These are phyloP conservation scores for Pichia kudriavzevii DNA, from an alignment of 1,139 yeast species.

Conservation along the genomic window DNA sequence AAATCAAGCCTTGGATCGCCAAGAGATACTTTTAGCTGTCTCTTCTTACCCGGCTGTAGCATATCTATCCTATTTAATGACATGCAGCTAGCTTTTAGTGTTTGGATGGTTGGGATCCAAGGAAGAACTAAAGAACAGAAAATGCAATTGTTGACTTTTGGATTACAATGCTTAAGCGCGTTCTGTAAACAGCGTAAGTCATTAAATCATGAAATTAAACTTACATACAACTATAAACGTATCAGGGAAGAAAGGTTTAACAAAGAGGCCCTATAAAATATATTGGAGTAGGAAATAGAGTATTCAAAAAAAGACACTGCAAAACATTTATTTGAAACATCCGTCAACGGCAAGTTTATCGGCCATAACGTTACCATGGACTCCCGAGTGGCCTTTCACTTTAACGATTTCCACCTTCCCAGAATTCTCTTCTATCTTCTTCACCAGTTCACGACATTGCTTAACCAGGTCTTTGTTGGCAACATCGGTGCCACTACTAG, in stretches of 20 bases:
- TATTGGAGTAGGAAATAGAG: too few species aligned
- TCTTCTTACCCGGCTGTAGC: constrained; percentile 1
- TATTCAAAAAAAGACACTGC: too few species aligned
- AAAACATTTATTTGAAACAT: too few species aligned
- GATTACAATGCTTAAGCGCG: too few species aligned
- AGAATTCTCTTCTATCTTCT: constrained; percentile 1
- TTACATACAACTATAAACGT: too few species aligned
- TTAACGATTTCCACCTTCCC: constrained; percentile 32
- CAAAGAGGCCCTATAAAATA: too few species aligned
- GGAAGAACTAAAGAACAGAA: background rate
- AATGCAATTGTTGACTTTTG: constrained; percentile 1
- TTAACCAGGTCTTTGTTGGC: constrained; percentile 46
- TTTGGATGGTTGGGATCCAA: too few species aligned
- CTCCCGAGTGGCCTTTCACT: constrained; percentile 69
- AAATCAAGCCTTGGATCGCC: too few species aligned
- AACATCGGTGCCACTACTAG: constrained; percentile 37
- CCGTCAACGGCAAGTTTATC: constrained; percentile 67
- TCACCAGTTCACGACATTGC: constrained; percentile 24
- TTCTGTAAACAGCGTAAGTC: too few species aligned
- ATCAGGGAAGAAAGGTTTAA: too few species aligned
- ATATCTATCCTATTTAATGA: background rate
- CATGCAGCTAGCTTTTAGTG: too few species aligned
- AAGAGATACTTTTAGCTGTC: constrained; percentile 8
- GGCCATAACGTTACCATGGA: constrained; percentile 68
- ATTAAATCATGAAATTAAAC: too few species aligned